Evolutionary conservation across 306 rosid genomes (phyloP), one percentile per base, ranked within the genome.

Genomic region (Lathyrus tuberosus): DNA sequence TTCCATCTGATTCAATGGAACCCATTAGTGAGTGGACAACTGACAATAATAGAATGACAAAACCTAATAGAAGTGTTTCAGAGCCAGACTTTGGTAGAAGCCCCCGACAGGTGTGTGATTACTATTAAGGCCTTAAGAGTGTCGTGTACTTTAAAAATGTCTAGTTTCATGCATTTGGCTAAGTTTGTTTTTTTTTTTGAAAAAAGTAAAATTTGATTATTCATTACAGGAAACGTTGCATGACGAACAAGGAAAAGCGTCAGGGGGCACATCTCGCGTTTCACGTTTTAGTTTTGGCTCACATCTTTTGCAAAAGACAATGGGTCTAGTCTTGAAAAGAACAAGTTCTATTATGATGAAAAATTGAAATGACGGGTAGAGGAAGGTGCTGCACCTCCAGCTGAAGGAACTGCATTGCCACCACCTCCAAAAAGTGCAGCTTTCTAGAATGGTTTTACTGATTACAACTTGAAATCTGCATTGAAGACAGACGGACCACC

Each of bases 351-450:
- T 77, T 92, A 92, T 71, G 93, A 92, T 62, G 96, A 92, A 72
- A 84, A 90, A 42, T 83, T 88, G 65, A 92, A 92, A 83, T 84
- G 98, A 84, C 88, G 98, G 98, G 91, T 92, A 15, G 96, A 90
- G 79, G 90, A 90, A 83, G 96, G 98, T 58, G 96, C 3, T n/a
- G 88, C 71, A 70, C 79, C 79, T 77, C 91, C 91, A 11, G 76
- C 87, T 28, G 98, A 86, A 81, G 98, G 88, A 77, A 26, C 88
- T 49, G 84, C 91, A 35, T 59, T 84, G 75, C 85, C 91, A 7
- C 96, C 96, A 13, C 96, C 98, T 59, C 98, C 98, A 51, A 87
- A 86, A 47, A 72, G 83, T 54, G 14, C 87, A 73, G 48, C 84
- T 71, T 88, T 86, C 79, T 95, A 85, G 65, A 92, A 85, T 78